Evolutionary conservation across 306 rosid genomes (phyloP).

Genomic region (Citrullus amarus): DNA sequence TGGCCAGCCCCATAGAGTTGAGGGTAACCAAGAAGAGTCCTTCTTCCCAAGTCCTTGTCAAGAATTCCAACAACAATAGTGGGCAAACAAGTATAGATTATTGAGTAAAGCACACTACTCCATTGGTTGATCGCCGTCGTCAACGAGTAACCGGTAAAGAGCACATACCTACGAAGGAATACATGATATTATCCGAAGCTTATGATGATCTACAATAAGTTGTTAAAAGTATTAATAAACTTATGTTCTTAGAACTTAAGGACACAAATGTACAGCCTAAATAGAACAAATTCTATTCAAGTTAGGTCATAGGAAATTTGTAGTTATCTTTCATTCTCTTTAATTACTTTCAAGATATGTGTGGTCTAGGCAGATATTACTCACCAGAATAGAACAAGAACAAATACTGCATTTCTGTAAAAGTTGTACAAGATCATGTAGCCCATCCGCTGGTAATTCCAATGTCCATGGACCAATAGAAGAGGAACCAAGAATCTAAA

Average conservation of each 20-base stretch:
- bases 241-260: not conserved
- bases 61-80: slow-evolving; percentile 83
- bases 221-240: not conserved
- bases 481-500: slow-evolving; percentile 89
- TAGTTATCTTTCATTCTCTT: too few relatives aligned
- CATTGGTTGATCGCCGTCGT: slow-evolving; percentile 86
- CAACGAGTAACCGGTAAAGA: slow-evolving; percentile 55
- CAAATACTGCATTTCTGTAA: slow-evolving; percentile 82
- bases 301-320: too few relatives aligned
- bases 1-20: slow-evolving; percentile 87
- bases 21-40: slow-evolving; percentile 60
- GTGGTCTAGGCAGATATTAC: slow-evolving; percentile 14
- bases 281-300: too few relatives aligned
- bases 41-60: slow-evolving; percentile 85
- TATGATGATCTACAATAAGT: not conserved
- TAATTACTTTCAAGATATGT: not conserved
- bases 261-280: not conserved
- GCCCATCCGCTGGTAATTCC: slow-evolving; percentile 94
- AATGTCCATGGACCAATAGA: slow-evolving; percentile 86
- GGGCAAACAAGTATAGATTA: slow-evolving; percentile 67
- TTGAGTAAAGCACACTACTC: slow-evolving; percentile 75
- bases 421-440: slow-evolving; percentile 92
- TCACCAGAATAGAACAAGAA: slow-evolving; percentile 84
- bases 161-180: slow-evolving; percentile 54
- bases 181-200: not conserved